Conservation (phyloP, 2,329 filamentous ascomycete genomes). For the Xylaria sp. region DNA sequence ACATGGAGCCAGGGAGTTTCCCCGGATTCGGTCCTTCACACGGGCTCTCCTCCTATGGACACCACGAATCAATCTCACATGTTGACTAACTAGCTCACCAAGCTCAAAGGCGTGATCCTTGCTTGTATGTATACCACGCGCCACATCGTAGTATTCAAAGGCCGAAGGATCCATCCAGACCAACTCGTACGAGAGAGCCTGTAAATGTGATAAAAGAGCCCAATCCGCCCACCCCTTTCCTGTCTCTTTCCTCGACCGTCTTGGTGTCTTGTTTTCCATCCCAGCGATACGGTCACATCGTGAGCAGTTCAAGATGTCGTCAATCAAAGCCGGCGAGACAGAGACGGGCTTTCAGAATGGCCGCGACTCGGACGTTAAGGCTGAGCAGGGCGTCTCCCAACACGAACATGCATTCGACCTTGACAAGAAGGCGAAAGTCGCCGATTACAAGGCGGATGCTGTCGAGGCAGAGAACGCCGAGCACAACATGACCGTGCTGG, state of each 20-base stretch:
- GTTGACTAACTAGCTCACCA: not conserved
- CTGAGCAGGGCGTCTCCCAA: slow-evolving; percentile 17
- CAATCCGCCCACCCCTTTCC: not conserved
- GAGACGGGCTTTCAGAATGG: slow-evolving; percentile 6
- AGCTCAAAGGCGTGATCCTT: slow-evolving; percentile 4
- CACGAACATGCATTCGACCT: slow-evolving; percentile 30
- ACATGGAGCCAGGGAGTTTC: not conserved
- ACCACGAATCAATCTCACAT: not conserved
- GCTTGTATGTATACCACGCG: slow-evolving; percentile 31
- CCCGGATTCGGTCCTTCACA: slow-evolving; percentile 29
- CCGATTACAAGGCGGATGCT: slow-evolving; percentile 63
- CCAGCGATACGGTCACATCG: slow-evolving; percentile 16
- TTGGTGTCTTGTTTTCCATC: slow-evolving; percentile 18
- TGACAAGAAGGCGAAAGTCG: slow-evolving; percentile 53
- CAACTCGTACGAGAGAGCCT: not conserved
- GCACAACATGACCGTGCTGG: slow-evolving; percentile 51
- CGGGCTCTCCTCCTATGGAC: slow-evolving; percentile 13
- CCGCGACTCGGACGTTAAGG: slow-evolving; percentile 12
- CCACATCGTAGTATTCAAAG: slow-evolving; percentile 8
- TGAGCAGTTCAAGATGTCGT: slow-evolving; percentile 29
- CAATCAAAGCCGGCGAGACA: not conserved
- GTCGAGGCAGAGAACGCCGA: slow-evolving; percentile 65
- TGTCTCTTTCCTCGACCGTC: not conserved
- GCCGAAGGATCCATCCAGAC: slow-evolving; percentile 15
- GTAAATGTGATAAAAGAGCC: slow-evolving; percentile 19